phyloP scores from a whole-genome alignment of 345 rosid species.

The Hirschfeldia incana region DNA sequence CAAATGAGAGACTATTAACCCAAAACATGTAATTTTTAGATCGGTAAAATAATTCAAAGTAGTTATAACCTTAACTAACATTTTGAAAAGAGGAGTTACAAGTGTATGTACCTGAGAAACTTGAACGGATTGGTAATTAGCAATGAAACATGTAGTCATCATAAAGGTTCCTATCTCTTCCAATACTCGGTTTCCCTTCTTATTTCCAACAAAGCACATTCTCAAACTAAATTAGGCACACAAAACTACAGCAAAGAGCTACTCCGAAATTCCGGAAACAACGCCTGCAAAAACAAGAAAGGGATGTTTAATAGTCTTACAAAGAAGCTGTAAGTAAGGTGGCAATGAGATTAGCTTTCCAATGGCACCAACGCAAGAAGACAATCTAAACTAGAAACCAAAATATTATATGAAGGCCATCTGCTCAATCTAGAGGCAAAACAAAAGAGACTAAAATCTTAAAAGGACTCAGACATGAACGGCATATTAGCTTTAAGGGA shows the following conservation, averaged over 20 bases:
- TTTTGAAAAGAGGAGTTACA: not conserved
- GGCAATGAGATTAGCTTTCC: not conserved
- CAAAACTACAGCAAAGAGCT: slow-evolving; percentile 32
- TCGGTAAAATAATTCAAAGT: not conserved
- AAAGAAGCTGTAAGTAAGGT: slow-evolving; percentile 1
- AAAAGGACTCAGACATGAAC: no score
- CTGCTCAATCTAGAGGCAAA: not conserved
- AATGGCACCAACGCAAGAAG: not conserved
- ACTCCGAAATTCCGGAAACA: slow-evolving; percentile 20
- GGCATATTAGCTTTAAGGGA: no score
- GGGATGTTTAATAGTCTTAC: not conserved
- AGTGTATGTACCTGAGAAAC: slow-evolving; percentile 78
- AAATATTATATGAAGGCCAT: not conserved
- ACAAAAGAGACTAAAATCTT: not conserved
- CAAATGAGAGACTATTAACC: not conserved
- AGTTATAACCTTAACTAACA: not conserved
- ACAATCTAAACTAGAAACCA: not conserved
- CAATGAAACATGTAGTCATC: slow-evolving; percentile 71
- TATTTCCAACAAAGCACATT: slow-evolving; percentile 74
- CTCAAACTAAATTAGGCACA: slow-evolving; percentile 40
- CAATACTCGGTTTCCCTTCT: slow-evolving; percentile 69
- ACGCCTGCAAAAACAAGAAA: slow-evolving; percentile 43
- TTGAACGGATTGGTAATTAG: slow-evolving; percentile 72
- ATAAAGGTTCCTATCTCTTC: slow-evolving; percentile 78
- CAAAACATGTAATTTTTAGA: not conserved